Percentiles rank a stretch among this genome's conserved stretches.
Conservation (phyloP, 2,329 filamentous ascomycete species). For the Paraconiothyrium sp. region DNA sequence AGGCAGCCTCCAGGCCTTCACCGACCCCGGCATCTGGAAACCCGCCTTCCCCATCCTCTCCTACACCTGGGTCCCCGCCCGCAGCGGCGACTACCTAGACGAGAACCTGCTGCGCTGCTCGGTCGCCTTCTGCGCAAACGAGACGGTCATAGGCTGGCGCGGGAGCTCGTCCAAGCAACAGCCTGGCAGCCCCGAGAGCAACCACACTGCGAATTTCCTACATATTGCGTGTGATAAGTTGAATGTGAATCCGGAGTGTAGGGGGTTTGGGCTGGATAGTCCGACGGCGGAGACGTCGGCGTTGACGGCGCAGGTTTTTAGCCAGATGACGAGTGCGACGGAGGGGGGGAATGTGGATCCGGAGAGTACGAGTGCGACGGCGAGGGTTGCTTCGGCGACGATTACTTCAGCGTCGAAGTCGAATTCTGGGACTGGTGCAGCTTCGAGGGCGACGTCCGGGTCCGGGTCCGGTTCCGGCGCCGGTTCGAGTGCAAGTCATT, state of each 20-base stretch:
- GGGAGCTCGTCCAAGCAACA: neutral
- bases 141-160: neutral
- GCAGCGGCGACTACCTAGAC: neutral
- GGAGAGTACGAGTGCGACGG: neutral
- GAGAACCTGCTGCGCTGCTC: neutral
- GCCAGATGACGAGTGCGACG: neutral
- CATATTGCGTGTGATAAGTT: slow-evolving; percentile 3
- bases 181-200: neutral
- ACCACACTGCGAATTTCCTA: neutral
- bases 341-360: neutral
- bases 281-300: neutral
- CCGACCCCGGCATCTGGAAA: neutral
- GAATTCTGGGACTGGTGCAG: neutral
- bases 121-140: slow-evolving; percentile 1
- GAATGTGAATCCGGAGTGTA: neutral
- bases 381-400: neutral
- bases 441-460: no score
- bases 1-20: neutral
- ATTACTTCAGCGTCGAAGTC: neutral
- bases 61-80: neutral
- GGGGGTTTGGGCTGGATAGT: neutral
- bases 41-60: neutral
- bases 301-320: neutral
- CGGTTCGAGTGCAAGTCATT: no score
- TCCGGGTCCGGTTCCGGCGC: no score